Percentiles rank a stretch among this genome's conserved stretches.
Evolutionary conservation across 306 rosid genomes (phyloP).

Genomic region (Purshia tridentata): DNA sequence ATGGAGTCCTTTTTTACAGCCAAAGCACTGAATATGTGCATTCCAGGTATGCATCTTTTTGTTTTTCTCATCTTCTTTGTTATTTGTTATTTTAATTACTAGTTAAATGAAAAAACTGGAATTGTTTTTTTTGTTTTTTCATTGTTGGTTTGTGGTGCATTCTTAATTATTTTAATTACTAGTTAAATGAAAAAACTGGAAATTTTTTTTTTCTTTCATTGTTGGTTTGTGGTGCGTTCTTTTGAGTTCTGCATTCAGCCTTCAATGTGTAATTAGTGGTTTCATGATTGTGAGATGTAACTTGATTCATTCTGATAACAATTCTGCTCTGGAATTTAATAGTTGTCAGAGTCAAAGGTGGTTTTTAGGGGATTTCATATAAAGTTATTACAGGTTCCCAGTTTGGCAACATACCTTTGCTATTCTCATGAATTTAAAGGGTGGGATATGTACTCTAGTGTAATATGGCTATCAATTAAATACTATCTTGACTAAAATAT

Average conservation of each 20-base stretch:
- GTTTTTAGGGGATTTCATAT: background rate
- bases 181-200: background rate
- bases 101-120: background rate
- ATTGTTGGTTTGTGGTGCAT: background rate
- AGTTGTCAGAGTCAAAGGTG: background rate
- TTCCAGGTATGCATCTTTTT: constrained; percentile 63
- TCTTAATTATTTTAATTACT: too few species aligned
- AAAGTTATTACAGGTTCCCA: background rate
- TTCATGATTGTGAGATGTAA: background rate
- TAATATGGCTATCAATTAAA: background rate
- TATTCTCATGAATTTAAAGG: background rate
- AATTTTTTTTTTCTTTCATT: background rate
- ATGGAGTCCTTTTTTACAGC: constrained; percentile 99
- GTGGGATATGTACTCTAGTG: background rate
- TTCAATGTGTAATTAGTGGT: background rate
- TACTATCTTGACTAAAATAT: background rate
- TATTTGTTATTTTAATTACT: background rate
- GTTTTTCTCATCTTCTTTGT: background rate
- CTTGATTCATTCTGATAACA: background rate
- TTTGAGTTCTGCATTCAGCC: background rate
- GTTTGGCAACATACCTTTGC: background rate
- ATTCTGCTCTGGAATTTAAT: background rate
- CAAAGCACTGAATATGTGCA: constrained; percentile 98
- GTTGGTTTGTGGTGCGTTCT: background rate
- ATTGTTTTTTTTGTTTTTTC: background rate